Conservation (phyloP, 2,329 filamentous ascomycete species). For the Diplodia intermedia region DNA sequence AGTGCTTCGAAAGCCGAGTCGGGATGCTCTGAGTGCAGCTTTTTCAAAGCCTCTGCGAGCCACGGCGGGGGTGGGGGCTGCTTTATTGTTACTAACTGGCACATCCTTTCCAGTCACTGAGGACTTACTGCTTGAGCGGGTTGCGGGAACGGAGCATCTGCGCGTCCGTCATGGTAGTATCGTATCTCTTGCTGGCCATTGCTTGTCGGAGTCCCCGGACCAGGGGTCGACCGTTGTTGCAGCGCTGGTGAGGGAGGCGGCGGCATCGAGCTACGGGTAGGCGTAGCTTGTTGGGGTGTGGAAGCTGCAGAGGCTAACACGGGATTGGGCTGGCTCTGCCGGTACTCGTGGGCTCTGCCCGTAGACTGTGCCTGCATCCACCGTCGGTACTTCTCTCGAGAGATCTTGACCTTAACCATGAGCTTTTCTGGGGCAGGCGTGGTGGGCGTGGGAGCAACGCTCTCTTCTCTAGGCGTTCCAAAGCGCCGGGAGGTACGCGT, state of each 20-base stretch:
- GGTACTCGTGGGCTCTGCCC: conserved; percentile 44
- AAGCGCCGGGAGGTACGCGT: conserved; percentile 69
- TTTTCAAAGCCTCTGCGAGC: conserved; percentile 76
- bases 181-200: conserved; percentile 42
- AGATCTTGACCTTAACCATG: conserved; percentile 77
- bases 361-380: conserved; percentile 64
- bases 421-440: conserved; percentile 46
- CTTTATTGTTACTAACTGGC: conserved; percentile 1
- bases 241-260: conserved; percentile 57
- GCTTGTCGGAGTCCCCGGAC: conserved; percentile 47
- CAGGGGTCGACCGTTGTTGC: conserved; percentile 44
- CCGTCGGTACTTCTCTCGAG: conserved; percentile 73
- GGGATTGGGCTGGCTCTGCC: conserved; percentile 52
- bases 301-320: conserved; percentile 55
- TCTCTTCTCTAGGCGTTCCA: conserved; percentile 77
- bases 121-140: conserved; percentile 46
- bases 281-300: conserved; percentile 58
- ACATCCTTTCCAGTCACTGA: background rate
- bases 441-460: conserved; percentile 67
- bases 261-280: conserved; percentile 63
- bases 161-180: conserved; percentile 60
- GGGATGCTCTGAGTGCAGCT: conserved; percentile 73
- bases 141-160: conserved; percentile 69
- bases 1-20: conserved; percentile 84
- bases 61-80: conserved; percentile 87